These are phyloP conservation scores for Neohortaea acidophila DNA, from an alignment of 495 filamentous ascomycete genomes.

Conservation along the genomic window DNA sequence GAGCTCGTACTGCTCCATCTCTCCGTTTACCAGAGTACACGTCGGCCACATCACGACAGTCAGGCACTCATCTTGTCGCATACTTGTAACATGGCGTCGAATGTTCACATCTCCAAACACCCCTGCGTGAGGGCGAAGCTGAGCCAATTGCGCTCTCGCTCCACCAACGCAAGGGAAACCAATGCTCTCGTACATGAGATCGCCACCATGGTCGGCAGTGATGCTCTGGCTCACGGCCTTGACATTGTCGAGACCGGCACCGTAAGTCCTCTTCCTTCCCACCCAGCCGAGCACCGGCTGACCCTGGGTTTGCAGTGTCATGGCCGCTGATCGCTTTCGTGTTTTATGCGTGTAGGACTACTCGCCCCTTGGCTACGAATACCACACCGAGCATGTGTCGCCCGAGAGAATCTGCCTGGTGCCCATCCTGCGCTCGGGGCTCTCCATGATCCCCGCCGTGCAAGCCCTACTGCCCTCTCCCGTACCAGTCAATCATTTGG, in stretches of 20 bases:
- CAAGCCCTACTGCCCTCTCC: slow-evolving; percentile 66
- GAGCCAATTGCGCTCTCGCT: slow-evolving; percentile 64
- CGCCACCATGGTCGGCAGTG: slow-evolving; percentile 61
- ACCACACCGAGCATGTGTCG: slow-evolving; percentile 41
- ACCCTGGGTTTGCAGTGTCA: slow-evolving; percentile 1
- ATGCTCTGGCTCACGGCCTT: slow-evolving; percentile 60
- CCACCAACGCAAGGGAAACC: slow-evolving; percentile 56
- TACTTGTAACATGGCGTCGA: too few relatives aligned
- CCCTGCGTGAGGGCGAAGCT: slow-evolving; percentile 82
- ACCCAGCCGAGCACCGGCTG: slow-evolving; percentile 8
- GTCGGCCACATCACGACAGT: too few relatives aligned
- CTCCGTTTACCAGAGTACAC: too few relatives aligned
- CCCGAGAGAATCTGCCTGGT: slow-evolving; percentile 64
- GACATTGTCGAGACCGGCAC: slow-evolving; percentile 18
- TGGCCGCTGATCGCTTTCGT: slow-evolving; percentile 8
- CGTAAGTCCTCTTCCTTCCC: slow-evolving; percentile 18
- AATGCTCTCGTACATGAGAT: slow-evolving; percentile 76
- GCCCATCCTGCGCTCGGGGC: slow-evolving; percentile 76
- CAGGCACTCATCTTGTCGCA: too few relatives aligned
- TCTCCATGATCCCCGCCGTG: slow-evolving; percentile 81
- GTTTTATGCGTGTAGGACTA: slow-evolving; percentile 40
- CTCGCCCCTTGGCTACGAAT: slow-evolving; percentile 61
- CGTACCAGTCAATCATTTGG: slow-evolving; percentile 81
- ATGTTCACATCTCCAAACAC: slow-evolving; percentile 72
- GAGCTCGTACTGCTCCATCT: too few relatives aligned